A percentile compares a stretch with the other conserved stretches of the same genome.
These are phyloP conservation scores for Delonix regia DNA, from an alignment of 306 rosid species.

Conservation along the genomic window DNA sequence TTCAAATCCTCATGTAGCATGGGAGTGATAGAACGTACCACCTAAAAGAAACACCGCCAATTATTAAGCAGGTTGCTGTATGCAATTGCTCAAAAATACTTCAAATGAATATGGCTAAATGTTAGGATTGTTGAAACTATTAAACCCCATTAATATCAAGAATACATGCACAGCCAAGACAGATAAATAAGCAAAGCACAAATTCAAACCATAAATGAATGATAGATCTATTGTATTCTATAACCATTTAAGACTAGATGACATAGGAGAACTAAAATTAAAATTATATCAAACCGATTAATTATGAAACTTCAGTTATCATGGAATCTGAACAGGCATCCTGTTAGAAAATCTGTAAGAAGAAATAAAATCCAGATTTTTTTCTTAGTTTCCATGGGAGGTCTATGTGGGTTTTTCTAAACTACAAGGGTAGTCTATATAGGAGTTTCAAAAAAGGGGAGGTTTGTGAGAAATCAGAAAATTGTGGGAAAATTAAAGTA, in stretches of 20 bases:
- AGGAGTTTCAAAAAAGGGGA: too few species aligned
- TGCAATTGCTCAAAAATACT: not conserved
- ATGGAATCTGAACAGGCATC: not conserved
- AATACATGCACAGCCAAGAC: not conserved
- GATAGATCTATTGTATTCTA: not conserved
- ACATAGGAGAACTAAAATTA: not conserved
- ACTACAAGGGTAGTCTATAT: too few species aligned
- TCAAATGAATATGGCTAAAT: conserved; percentile 8
- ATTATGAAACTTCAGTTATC: not conserved
- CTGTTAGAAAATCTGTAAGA: not conserved
- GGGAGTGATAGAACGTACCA: conserved; percentile 86
- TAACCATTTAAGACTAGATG: not conserved
- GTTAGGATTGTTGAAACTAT: not conserved
- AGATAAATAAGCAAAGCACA: not conserved
- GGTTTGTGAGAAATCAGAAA: too few species aligned
- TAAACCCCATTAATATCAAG: conserved; percentile 2
- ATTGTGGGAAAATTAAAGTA: too few species aligned
- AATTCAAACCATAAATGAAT: not conserved
- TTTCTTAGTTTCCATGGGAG: too few species aligned
- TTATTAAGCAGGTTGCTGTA: conserved; percentile 29
- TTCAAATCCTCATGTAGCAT: conserved; percentile 70
- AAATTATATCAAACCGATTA: not conserved
- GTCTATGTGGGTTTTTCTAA: too few species aligned
- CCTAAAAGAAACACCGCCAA: conserved; percentile 53
- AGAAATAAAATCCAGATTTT: too few species aligned